Percentiles rank a stretch among this genome's conserved stretches.
phyloP scores from a whole-genome alignment of 2,329 filamentous ascomycete species.

The Dryadomyces quercus-mongolicae region DNA sequence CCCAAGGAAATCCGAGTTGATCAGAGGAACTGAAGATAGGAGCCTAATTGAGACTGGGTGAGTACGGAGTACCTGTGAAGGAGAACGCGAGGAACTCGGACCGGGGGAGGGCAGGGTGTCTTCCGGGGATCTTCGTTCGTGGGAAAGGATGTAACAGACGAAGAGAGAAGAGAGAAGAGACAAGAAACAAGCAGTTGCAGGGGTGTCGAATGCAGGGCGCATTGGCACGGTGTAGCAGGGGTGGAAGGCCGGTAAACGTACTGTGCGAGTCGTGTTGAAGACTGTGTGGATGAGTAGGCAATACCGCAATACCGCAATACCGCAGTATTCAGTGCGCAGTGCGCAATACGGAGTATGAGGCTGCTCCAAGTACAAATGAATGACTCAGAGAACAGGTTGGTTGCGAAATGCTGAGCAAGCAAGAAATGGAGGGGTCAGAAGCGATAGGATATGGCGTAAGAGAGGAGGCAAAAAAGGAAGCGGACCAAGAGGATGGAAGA shows the following conservation, averaged over 20 bases:
- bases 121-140: too few species aligned
- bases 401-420: background rate
- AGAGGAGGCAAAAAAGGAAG: background rate
- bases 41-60: too few species aligned
- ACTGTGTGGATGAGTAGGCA: background rate
- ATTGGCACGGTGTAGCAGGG: background rate
- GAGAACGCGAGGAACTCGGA: too few species aligned
- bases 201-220: background rate
- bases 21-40: too few species aligned
- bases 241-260: background rate
- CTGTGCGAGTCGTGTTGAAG: background rate
- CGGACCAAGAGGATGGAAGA: background rate
- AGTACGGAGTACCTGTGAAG: too few species aligned
- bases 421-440: background rate
- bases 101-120: too few species aligned
- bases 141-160: too few species aligned
- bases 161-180: background rate
- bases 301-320: background rate
- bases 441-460: background rate
- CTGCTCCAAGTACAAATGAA: constrained; percentile 11
- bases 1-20: background rate
- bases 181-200: background rate
- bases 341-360: too few species aligned
- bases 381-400: constrained; percentile 9
- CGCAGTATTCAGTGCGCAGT: too few species aligned